Base-by-base conservation (phyloP, 345 rosid species). In the Cardamine resedifolia region DNA sequence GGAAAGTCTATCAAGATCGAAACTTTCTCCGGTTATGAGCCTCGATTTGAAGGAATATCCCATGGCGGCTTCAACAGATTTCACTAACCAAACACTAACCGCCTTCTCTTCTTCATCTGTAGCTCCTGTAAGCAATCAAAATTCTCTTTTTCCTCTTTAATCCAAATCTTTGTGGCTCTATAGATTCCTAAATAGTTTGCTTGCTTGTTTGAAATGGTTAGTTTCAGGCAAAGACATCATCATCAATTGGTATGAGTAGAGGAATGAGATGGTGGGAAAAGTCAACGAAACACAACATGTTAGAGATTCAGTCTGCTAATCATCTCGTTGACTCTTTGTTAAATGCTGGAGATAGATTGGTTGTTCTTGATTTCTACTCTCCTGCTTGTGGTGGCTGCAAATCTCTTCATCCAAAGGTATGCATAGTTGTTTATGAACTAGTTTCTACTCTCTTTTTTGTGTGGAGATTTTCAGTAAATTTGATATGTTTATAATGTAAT, bases 311-410 rank as follows among this genome's bases (percentile, higher is more conserved):
- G 8, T 86, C 91, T 6, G 87, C 97, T 9, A 72, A 80, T 57
- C 81, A 91, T 61, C 90, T 89, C 27, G 92, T 82, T 6, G 83
- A 73, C 34, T 68, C 89, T 16, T 81, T 91, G 71, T 16, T 59
- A 7, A 76, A 78, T 33, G 88, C 89, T 62, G 94, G 88, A 2
- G 92, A 89, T 68, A 75, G 77, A 68, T 78, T 91, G 71, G 87
- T 86, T 39, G 74, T 91, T 41, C 64, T 91, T 45, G 85, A 81
- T 58, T 91, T 91, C 74, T 91, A 86, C 80, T 89, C 96, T 2
- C 96, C 94, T 61, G 88, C 78, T 23, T 91, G 96, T 79, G 96
- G 97, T 26, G 97, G 90, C 61, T 91, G 97, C 86, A 89, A 65
- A 82, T 41, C 87, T 71, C 90, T 91, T n/a, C 90, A 85, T 74